phyloP scores from a whole-genome alignment of 768 basidiomycete genomes.

The Tubosaeta sp. region DNA sequence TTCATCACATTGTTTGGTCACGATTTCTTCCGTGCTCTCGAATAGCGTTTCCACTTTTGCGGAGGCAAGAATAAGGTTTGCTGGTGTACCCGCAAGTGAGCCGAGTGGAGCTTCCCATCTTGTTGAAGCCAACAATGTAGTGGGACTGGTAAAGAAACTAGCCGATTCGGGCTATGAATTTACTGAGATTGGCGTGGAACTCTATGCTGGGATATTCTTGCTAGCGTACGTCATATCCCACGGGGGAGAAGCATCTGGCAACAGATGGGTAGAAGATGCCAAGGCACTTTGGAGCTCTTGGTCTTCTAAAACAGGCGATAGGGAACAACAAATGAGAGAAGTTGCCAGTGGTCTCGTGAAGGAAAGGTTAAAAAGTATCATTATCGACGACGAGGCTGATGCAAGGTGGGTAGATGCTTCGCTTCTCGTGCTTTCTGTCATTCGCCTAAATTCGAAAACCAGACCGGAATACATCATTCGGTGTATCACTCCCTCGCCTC shows the following conservation, averaged over 20 bases:
- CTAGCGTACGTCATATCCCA: constrained; percentile 18
- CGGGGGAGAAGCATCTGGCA: constrained; percentile 4
- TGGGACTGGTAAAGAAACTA: constrained; percentile 15
- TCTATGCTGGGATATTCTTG: constrained; percentile 20
- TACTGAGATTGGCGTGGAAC: constrained; percentile 12
- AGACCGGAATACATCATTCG: constrained; percentile 48
- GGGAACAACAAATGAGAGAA: constrained; percentile 18
- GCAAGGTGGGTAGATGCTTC: constrained; percentile 28
- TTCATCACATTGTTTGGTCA: constrained; percentile 14
- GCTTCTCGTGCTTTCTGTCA: neutral
- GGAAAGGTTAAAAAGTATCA: constrained; percentile 36
- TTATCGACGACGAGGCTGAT: constrained; percentile 35
- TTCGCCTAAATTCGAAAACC: neutral
- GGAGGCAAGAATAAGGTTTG: constrained; percentile 10
- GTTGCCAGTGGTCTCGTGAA: constrained; percentile 36
- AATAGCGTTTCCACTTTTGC: constrained; percentile 11
- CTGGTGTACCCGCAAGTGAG: constrained; percentile 6
- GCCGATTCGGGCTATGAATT: constrained; percentile 19
- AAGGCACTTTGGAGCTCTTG: constrained; percentile 31
- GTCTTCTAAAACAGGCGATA: constrained; percentile 9
- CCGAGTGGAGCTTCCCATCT: neutral
- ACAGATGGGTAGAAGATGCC: constrained; percentile 19
- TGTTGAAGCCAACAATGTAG: neutral
- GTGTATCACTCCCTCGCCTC: constrained; percentile 32
- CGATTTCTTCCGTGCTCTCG: constrained; percentile 16